These are phyloP conservation scores for Eutrema heterophyllum DNA, from an alignment of 345 rosid genomes.

Conservation along the genomic window DNA sequence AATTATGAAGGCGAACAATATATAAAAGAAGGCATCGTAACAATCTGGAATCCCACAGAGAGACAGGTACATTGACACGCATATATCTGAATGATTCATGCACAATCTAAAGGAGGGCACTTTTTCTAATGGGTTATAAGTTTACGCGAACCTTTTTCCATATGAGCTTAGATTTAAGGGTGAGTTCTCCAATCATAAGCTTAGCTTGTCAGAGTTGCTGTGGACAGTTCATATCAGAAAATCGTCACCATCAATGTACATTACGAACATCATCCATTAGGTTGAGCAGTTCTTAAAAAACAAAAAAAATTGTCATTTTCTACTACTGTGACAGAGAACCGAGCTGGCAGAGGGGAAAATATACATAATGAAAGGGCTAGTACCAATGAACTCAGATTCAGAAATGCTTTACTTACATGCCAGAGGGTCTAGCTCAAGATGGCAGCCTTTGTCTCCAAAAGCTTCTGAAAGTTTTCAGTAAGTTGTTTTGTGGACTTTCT, in stretches of 20 bases:
- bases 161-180: background rate
- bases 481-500: slow-evolving; percentile 28
- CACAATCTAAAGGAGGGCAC: background rate
- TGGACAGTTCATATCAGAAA: no score
- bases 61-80: slow-evolving; percentile 50
- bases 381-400: slow-evolving; percentile 56
- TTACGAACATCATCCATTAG: background rate
- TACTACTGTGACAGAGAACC: slow-evolving; percentile 42
- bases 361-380: slow-evolving; percentile 59
- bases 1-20: slow-evolving; percentile 31
- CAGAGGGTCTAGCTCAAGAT: slow-evolving; percentile 62
- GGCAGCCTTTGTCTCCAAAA: slow-evolving; percentile 54
- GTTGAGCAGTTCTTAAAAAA: background rate
- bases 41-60: slow-evolving; percentile 94
- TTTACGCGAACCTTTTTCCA: background rate
- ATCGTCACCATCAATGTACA: background rate
- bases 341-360: slow-evolving; percentile 84
- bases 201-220: no score
- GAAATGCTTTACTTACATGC: slow-evolving; percentile 78
- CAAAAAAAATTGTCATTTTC: background rate
- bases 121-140: background rate
- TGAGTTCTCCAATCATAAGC: no score
- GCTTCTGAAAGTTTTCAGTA: slow-evolving; percentile 50
- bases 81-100: background rate
- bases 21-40: slow-evolving; percentile 67